These are phyloP conservation scores for Schizothecium vesticola DNA, from an alignment of 495 filamentous ascomycete genomes.

Conservation along the genomic window DNA sequence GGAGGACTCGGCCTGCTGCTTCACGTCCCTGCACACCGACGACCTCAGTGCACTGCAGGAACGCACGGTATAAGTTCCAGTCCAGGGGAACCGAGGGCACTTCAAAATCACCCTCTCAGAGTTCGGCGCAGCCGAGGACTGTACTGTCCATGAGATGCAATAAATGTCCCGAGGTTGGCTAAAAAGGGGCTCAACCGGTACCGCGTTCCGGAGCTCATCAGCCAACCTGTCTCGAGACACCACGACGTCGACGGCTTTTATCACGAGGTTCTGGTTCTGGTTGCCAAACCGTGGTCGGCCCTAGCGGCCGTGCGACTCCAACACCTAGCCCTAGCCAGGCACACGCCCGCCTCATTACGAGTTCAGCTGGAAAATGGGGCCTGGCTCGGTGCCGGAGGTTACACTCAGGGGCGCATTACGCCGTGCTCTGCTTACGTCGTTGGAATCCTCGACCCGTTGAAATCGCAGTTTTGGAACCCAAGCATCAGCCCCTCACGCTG, in stretches of 20 bases:
- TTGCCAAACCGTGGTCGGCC: background rate
- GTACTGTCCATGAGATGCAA: background rate
- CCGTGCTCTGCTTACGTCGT: conserved; percentile 7
- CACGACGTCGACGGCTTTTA: background rate
- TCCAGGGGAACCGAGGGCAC: background rate
- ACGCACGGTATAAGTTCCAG: background rate
- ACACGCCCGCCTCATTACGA: conserved; percentile 11
- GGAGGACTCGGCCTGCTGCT: too few relatives aligned
- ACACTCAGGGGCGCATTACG: background rate
- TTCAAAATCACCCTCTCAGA: background rate
- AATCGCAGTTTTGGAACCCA: background rate
- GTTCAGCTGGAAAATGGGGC: conserved; percentile 8
- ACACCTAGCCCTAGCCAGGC: conserved; percentile 1
- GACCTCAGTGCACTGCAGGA: background rate
- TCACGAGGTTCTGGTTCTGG: background rate
- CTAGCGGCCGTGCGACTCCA: conserved; percentile 5
- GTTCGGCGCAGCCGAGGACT: too few relatives aligned
- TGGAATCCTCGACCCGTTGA: background rate
- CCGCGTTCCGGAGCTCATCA: too few relatives aligned
- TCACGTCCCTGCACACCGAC: background rate
- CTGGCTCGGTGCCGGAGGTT: background rate
- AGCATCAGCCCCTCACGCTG: background rate
- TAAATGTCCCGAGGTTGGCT: background rate
- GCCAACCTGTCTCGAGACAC: background rate
- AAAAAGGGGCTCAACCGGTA: too few relatives aligned